Percentiles rank a stretch among this genome's conserved stretches.
phyloP scores from a whole-genome alignment of 352 stramenopile genomes.

The Pythium sukuiense region DNA sequence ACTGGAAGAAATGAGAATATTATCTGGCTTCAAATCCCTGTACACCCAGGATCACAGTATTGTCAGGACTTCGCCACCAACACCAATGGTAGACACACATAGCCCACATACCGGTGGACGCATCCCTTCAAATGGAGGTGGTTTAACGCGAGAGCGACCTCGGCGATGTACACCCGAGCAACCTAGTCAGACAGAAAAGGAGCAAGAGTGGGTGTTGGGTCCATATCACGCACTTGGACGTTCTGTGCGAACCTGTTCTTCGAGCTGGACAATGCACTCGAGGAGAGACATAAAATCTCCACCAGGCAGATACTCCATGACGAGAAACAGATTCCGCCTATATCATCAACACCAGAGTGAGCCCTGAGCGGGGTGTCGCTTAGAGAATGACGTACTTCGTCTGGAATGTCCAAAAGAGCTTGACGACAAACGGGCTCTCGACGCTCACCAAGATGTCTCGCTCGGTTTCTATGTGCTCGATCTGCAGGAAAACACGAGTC shows the following conservation, averaged over 20 bases:
- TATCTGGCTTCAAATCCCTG: slow-evolving; percentile 90
- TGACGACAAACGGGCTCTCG: slow-evolving; percentile 90
- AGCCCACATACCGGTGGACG: slow-evolving; percentile 62
- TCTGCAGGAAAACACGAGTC: slow-evolving; percentile 30
- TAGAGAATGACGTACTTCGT: slow-evolving; percentile 56
- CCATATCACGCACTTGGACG: not conserved
- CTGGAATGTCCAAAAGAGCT: slow-evolving; percentile 91
- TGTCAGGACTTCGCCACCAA: not conserved
- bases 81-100: not conserved
- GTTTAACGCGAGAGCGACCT: slow-evolving; percentile 85
- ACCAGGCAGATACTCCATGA: slow-evolving; percentile 90
- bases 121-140: slow-evolving; percentile 85
- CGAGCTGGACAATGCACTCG: slow-evolving; percentile 85
- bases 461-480: slow-evolving; percentile 87
- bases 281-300: slow-evolving; percentile 91
- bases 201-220: not conserved
- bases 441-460: slow-evolving; percentile 86
- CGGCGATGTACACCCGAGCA: slow-evolving; percentile 84
- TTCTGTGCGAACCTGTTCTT: slow-evolving; percentile 61
- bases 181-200: slow-evolving; percentile 39
- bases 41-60: not conserved
- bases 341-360: not conserved
- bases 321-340: slow-evolving; percentile 84
- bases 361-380: not conserved
- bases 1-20: slow-evolving; percentile 87